Base-by-base conservation (phyloP, 768 basidiomycete species). In the Xerocomellus intermedius region DNA sequence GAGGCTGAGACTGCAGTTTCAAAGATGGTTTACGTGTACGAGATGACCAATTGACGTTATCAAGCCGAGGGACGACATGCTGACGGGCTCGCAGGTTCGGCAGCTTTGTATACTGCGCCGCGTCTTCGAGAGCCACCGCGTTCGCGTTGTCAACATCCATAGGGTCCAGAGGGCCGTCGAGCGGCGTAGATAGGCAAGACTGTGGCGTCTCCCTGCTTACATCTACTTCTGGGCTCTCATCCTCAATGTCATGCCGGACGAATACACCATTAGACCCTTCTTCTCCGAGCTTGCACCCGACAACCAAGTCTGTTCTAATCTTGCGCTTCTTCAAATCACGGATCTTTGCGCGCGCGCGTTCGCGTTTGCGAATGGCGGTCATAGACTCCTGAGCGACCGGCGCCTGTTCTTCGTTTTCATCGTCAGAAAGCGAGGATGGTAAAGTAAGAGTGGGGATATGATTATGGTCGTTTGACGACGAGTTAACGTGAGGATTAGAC, bases 201-300 rank as follows among this genome's bases (percentile, higher is more conserved):
- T 41, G 65, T 37, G 60, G 50, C 10, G 52, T 75, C 35, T 73
- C 75, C 24, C 72, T 56, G 6, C 73, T 76, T 32, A 86, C 76
- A 57, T 87, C 84, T 12, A 86, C 83, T 38, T 84, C 81, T 44
- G 71, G 75, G 52, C 77, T 84, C 64, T 86, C 84, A 54, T 87
- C 85, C 28, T 78, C 82, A 3, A 78, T 64, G 59, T 87, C 85
- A 28, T 75, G 72, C 14, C 83, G 77, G 36, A 85, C 75, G 56
- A 79, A 82, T 26, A 85, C 81, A 1, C 77, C 81, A 48, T 69
- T 55, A 19, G 71, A 61, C 33, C 60, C 69, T 43, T 59, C 63
- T 44, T 58, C 69, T 63, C 55, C 71, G 37, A 58, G 62, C 8
- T 54, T 62, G 48, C 75, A 64, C 35, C 64, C 69, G 21, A 76